Percentiles rank a stretch among this genome's conserved stretches.
These are phyloP conservation scores for Irpex rosettiformis DNA, from an alignment of 1,284 basidiomycete genomes.

Conservation along the genomic window DNA sequence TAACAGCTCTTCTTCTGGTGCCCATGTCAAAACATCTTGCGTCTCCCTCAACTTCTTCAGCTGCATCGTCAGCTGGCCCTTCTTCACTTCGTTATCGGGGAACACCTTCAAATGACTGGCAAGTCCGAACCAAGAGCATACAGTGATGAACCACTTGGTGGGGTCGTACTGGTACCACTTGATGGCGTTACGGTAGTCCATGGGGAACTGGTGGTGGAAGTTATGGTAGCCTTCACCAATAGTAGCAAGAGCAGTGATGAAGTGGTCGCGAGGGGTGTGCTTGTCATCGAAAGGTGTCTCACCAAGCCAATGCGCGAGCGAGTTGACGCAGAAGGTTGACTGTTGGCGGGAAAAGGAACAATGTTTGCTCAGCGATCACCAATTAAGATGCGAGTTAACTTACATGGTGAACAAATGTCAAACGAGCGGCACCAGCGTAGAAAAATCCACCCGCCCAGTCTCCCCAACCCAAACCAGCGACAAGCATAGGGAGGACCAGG, in stretches of 20 bases:
- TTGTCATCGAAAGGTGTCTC: slow-evolving; percentile 93
- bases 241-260: slow-evolving; percentile 84
- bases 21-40: slow-evolving; percentile 76
- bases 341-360: slow-evolving; percentile 25
- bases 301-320: slow-evolving; percentile 92
- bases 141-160: slow-evolving; percentile 90
- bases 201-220: slow-evolving; percentile 92
- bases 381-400: slow-evolving; percentile 27
- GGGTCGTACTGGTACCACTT: slow-evolving; percentile 89
- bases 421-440: slow-evolving; percentile 80
- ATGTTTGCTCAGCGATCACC: not conserved
- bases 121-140: slow-evolving; percentile 61
- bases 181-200: slow-evolving; percentile 77
- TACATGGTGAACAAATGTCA: slow-evolving; percentile 89
- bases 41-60: slow-evolving; percentile 77
- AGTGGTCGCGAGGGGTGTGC: slow-evolving; percentile 87
- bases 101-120: slow-evolving; percentile 89
- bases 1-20: slow-evolving; percentile 72
- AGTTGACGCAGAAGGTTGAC: slow-evolving; percentile 96
- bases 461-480: slow-evolving; percentile 81
- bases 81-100: slow-evolving; percentile 91
- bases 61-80: slow-evolving; percentile 92
- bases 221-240: slow-evolving; percentile 97
- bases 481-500: slow-evolving; percentile 70
- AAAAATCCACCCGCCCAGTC: slow-evolving; percentile 85